Evolutionary conservation across 2,329 filamentous ascomycete species (phyloP), one percentile per base, ranked within the genome.

Genomic region (Botrytis fabae): DNA sequence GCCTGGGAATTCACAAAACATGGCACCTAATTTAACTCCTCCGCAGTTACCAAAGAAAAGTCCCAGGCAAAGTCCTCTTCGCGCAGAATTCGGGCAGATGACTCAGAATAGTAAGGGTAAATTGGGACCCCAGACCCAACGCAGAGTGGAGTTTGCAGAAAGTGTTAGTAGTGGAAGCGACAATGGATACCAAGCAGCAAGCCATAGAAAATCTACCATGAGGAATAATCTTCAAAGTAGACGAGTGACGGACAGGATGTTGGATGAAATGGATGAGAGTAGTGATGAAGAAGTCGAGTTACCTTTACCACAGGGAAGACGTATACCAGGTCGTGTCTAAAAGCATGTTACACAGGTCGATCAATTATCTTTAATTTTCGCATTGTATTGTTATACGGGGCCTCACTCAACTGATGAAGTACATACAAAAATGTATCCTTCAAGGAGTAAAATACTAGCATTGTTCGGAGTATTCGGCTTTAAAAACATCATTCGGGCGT

Each of bases 1-100:
- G 75, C 92, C 92, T 0, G 91, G 91, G 25, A 92, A 93, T 81
- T 91, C 91, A 62, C 85, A 87, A 60, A 90, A 89, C 74, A 82
- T 91, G 77, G 88, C 88, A 75, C 87, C 88, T 74, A 80, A 82
- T 16, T 28, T 69, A 28, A 89, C 89, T 73, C 85, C 87, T 4
- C 77, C 81, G 20, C 82, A 83, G n/a, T 73, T 75, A 57, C 76
- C 69, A 35, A 78, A 78, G 70, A 73, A 32, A 9, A 79, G 78
- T 40, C 78, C 80, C 6, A 79, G 78, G 70, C 74, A 78, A 18
- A 81, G 80, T 68, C 80, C 80, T 38, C 66, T 81, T 44, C 78
- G 79, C 38, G 72, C 79, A 14, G 80, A 80, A 46, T 80, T 81
- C 65, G 75, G 75, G 28, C 78, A 78, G 42, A 42, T 61, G 7